Percentiles rank a stretch among this genome's conserved stretches.
These are phyloP conservation scores for Mangifera indica DNA, from an alignment of 345 rosid species.

Conservation along the genomic window DNA sequence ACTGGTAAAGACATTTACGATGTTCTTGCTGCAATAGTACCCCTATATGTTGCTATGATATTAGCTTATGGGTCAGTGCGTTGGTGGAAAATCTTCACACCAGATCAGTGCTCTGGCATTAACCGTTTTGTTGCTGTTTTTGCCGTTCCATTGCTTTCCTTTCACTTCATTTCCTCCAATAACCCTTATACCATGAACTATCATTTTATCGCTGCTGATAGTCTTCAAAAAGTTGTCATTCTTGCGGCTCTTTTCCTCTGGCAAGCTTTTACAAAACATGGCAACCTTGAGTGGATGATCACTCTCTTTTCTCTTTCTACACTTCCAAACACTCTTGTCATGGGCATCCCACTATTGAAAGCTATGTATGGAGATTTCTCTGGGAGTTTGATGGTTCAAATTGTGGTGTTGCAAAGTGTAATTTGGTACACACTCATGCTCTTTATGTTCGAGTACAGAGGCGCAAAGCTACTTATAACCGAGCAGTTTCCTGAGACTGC, in stretches of 20 bases:
- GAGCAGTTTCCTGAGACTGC: constrained; percentile 61
- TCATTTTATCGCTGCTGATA: constrained; percentile 54
- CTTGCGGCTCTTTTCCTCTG: constrained; percentile 43
- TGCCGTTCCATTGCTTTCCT: constrained; percentile 30
- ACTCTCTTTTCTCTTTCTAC: constrained; percentile 48
- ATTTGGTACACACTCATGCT: constrained; percentile 59
- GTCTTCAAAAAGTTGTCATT: constrained; percentile 49
- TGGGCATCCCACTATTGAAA: constrained; percentile 55
- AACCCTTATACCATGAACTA: constrained; percentile 49
- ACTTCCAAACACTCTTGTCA: constrained; percentile 53
- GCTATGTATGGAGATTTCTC: constrained; percentile 61
- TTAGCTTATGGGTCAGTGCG: constrained; percentile 31
- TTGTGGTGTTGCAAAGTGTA: constrained; percentile 49
- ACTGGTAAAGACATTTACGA: constrained; percentile 31
- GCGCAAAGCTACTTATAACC: constrained; percentile 40
- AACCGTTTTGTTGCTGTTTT: constrained; percentile 39
- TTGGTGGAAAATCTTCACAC: constrained; percentile 41
- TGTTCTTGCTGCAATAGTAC: constrained; percentile 31
- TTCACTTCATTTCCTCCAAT: constrained; percentile 42
- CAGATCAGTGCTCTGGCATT: constrained; percentile 39
- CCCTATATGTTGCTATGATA: constrained; percentile 32
- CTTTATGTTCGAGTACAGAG: constrained; percentile 53
- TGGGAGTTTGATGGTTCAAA: constrained; percentile 45
- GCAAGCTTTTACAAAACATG: constrained; percentile 36
- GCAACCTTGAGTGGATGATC: constrained; percentile 49